These are phyloP conservation scores for Lepidium africanum DNA, from an alignment of 345 rosid species.

Conservation along the genomic window DNA sequence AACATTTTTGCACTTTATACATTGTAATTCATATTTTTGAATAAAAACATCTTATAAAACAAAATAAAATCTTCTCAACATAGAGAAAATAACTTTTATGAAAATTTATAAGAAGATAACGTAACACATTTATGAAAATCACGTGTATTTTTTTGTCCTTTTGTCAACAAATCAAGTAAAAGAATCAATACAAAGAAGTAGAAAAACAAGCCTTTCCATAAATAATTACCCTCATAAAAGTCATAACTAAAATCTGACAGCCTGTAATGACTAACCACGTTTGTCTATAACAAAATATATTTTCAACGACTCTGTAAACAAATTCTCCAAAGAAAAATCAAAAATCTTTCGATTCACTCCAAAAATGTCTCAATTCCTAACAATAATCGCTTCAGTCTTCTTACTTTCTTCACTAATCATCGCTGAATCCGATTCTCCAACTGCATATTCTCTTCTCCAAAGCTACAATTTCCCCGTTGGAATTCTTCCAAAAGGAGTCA, in stretches of 20 bases:
- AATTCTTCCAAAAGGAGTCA: constrained; percentile 66
- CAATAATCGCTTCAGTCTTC: constrained; percentile 12
- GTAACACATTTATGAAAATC: not conserved
- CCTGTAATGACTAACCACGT: not conserved
- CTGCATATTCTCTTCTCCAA: constrained; percentile 66
- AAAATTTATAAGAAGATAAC: too few species aligned
- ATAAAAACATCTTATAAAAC: too few species aligned
- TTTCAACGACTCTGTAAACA: not conserved
- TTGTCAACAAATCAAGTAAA: not conserved
- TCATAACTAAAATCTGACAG: not conserved
- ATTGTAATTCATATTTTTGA: too few species aligned
- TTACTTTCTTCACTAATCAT: constrained; percentile 28
- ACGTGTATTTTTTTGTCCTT: not conserved
- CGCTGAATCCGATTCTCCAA: constrained; percentile 20
- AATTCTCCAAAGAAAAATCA: not conserved
- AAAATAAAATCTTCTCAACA: too few species aligned
- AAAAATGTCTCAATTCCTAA: constrained; percentile 5
- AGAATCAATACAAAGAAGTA: not conserved
- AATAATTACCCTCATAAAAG: not conserved
- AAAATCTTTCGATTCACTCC: not conserved
- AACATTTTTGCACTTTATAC: too few species aligned
- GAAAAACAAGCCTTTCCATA: not conserved
- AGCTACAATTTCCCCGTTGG: constrained; percentile 75
- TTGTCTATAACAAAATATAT: not conserved
- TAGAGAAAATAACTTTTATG: too few species aligned